Percentiles rank a stretch among this genome's conserved stretches.
These are phyloP conservation scores for Drosera spatulata DNA, from an alignment of 179 eudicot species.

Conservation along the genomic window DNA sequence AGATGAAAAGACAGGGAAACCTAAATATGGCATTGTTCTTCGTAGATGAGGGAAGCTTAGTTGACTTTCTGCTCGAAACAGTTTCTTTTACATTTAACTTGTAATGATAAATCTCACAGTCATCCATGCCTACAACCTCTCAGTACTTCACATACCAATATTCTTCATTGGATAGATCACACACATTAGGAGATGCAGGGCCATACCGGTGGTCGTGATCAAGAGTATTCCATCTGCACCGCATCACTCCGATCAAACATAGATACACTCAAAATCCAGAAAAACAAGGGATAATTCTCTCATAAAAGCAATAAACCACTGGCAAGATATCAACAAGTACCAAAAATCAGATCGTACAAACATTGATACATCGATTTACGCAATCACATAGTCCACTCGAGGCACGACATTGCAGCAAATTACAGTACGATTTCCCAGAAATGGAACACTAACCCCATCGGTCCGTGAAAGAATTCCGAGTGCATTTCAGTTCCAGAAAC, in stretches of 20 bases:
- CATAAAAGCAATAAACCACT: too few species aligned
- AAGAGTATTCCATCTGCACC: slow-evolving; percentile 67
- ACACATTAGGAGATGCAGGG: slow-evolving; percentile 3
- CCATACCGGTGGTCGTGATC: slow-evolving; percentile 65
- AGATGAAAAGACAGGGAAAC: slow-evolving; percentile 14
- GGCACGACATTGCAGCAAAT: too few species aligned
- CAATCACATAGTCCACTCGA: not conserved
- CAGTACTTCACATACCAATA: not conserved
- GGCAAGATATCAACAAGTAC: too few species aligned
- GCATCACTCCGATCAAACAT: slow-evolving; percentile 1
- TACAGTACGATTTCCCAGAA: too few species aligned
- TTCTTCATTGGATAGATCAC: not conserved
- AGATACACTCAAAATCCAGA: not conserved
- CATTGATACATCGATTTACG: too few species aligned
- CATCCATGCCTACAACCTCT: slow-evolving; percentile 30
- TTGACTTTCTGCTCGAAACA: slow-evolving; percentile 22
- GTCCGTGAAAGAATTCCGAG: slow-evolving; percentile 6
- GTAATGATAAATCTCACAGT: slow-evolving; percentile 41
- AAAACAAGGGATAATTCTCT: not conserved
- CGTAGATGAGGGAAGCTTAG: slow-evolving; percentile 42
- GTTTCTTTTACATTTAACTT: slow-evolving; percentile 40
- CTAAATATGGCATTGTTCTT: slow-evolving; percentile 63
- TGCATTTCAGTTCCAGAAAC: slow-evolving; percentile 32
- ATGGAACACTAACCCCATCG: slow-evolving; percentile 26
- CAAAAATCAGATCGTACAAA: too few species aligned